These are phyloP conservation scores for Aspergillus baeticus DNA, from an alignment of 495 filamentous ascomycete species.

Conservation along the genomic window DNA sequence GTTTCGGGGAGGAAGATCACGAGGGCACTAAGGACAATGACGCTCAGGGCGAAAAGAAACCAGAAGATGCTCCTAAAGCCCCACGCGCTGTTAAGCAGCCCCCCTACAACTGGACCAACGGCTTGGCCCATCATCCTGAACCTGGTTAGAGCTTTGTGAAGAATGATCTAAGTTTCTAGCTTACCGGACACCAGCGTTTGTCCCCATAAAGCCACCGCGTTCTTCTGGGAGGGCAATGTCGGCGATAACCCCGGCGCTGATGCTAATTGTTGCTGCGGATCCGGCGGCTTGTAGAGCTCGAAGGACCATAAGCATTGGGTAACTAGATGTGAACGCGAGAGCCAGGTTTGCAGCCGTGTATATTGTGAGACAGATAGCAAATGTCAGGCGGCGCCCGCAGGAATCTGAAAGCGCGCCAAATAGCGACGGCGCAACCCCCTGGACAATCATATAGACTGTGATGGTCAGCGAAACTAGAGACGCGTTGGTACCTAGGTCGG, in stretches of 20 bases:
- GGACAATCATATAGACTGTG: slow-evolving; percentile 46
- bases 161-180: slow-evolving; percentile 17
- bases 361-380: slow-evolving; percentile 38
- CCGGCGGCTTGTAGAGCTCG: slow-evolving; percentile 65
- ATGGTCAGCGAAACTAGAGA: slow-evolving; percentile 37
- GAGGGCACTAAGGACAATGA: slow-evolving; percentile 48
- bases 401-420: slow-evolving; percentile 45
- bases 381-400: slow-evolving; percentile 39
- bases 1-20: slow-evolving; percentile 67
- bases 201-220: slow-evolving; percentile 39
- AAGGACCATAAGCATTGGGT: slow-evolving; percentile 59
- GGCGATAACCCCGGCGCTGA: slow-evolving; percentile 42
- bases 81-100: slow-evolving; percentile 60
- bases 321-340: slow-evolving; percentile 61
- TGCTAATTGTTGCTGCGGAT: slow-evolving; percentile 51
- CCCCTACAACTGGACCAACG: slow-evolving; percentile 65
- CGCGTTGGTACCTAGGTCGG: slow-evolving; percentile 29
- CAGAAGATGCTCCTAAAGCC: slow-evolving; percentile 73
- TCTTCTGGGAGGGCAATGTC: slow-evolving; percentile 40
- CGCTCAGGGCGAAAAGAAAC: slow-evolving; percentile 63
- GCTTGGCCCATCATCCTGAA: slow-evolving; percentile 53
- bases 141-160: slow-evolving; percentile 18
- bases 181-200: slow-evolving; percentile 31
- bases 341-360: slow-evolving; percentile 58
- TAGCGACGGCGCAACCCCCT: slow-evolving; percentile 45